A percentile compares a stretch with the other conserved stretches of the same genome.
These are phyloP conservation scores for Ceratobasidium sp. DNA, from an alignment of 1,284 basidiomycete species.

Conservation along the genomic window DNA sequence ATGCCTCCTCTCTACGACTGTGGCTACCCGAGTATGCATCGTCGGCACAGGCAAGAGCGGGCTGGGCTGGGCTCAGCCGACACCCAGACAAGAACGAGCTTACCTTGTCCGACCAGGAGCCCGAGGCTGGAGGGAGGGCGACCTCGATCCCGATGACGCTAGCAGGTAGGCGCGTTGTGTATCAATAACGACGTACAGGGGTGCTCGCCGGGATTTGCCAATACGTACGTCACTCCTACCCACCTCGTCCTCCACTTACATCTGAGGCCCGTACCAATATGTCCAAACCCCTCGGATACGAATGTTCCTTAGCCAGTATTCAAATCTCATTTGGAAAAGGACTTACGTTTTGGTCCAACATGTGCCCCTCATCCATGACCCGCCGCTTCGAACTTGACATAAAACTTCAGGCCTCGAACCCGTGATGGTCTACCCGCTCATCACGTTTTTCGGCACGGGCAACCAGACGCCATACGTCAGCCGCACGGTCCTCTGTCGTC, in stretches of 20 bases:
- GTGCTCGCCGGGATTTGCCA: constrained; percentile 43
- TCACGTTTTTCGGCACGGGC: constrained; percentile 68
- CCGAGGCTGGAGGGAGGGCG: constrained; percentile 68
- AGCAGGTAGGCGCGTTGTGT: constrained; percentile 63
- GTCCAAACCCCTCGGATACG: constrained; percentile 66
- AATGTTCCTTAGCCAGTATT: constrained; percentile 65
- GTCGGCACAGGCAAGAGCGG: constrained; percentile 65
- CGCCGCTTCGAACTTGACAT: constrained; percentile 65
- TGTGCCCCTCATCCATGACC: constrained; percentile 68
- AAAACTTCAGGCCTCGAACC: constrained; percentile 68
- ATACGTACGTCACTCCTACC: constrained; percentile 34
- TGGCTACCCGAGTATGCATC: constrained; percentile 59
- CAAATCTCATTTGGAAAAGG: constrained; percentile 72
- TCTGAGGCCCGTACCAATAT: constrained; percentile 69
- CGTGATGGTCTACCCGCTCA: constrained; percentile 67
- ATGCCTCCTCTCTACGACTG: not conserved
- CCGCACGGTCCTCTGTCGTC: constrained; percentile 66
- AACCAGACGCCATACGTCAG: constrained; percentile 70
- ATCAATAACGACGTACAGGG: constrained; percentile 68
- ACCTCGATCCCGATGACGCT: constrained; percentile 66
- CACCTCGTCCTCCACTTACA: constrained; percentile 63
- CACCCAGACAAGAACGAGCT: constrained; percentile 68
- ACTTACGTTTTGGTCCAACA: constrained; percentile 70
- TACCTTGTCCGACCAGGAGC: constrained; percentile 65
- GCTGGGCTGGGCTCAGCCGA: constrained; percentile 65